phyloP scores from a whole-genome alignment of 2,329 filamentous ascomycete species.

The Dendrostoma leiphaemia region DNA sequence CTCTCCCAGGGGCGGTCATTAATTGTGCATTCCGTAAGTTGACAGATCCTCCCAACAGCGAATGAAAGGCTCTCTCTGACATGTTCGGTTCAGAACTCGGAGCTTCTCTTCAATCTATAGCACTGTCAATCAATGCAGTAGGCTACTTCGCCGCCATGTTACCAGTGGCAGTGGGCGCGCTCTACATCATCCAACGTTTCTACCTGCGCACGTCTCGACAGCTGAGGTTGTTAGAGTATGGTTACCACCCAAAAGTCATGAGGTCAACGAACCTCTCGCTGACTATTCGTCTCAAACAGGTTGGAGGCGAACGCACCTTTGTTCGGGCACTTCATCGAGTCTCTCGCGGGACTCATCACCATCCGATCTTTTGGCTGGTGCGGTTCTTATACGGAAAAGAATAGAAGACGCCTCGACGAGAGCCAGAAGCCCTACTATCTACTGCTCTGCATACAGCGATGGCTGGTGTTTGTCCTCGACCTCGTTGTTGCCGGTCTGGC shows the following conservation, averaged over 20 bases:
- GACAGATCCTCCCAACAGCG: background rate
- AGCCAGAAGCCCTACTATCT: constrained; percentile 52
- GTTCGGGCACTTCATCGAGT: constrained; percentile 35
- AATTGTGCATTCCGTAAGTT: constrained; percentile 6
- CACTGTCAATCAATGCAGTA: background rate
- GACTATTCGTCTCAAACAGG: constrained; percentile 19
- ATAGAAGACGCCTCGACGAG: constrained; percentile 39
- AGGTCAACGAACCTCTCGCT: no score
- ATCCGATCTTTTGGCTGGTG: constrained; percentile 51
- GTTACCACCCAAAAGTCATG: constrained; percentile 46
- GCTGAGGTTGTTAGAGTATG: constrained; percentile 52
- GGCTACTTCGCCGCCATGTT: constrained; percentile 34
- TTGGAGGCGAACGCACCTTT: constrained; percentile 2
- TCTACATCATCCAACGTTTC: constrained; percentile 50
- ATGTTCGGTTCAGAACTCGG: background rate
- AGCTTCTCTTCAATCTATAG: constrained; percentile 1
- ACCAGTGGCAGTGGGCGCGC: constrained; percentile 40
- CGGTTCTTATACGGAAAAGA: constrained; percentile 35
- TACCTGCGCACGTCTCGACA: constrained; percentile 59
- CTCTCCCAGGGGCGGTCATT: constrained; percentile 3
- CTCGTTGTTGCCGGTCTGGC: constrained; percentile 44
- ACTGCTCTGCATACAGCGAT: constrained; percentile 49
- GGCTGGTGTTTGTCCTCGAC: constrained; percentile 49
- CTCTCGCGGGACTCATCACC: constrained; percentile 44
- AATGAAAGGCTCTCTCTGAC: constrained; percentile 1